Conservation (phyloP, 345 rosid genomes). For the Salix viminalis region DNA sequence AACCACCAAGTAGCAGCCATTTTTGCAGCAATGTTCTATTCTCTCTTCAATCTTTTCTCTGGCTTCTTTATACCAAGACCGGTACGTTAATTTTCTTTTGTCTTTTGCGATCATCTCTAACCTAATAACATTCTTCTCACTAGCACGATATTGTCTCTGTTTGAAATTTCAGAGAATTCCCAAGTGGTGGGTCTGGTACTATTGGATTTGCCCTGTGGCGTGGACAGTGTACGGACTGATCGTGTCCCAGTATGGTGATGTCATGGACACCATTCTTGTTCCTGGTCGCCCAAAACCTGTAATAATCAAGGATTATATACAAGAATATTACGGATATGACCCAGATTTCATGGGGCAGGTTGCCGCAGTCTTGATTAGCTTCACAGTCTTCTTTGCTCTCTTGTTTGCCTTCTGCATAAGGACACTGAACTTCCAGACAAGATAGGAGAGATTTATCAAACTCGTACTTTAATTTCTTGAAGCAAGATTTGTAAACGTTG, state of each 20-base stretch:
- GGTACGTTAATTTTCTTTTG: slow-evolving; percentile 21
- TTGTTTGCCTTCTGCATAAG: slow-evolving; percentile 64
- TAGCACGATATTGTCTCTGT: neutral
- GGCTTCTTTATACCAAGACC: slow-evolving; percentile 91
- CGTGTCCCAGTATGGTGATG: slow-evolving; percentile 68
- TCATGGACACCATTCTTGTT: slow-evolving; percentile 31
- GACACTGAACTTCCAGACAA: slow-evolving; percentile 72
- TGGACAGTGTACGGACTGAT: slow-evolving; percentile 62
- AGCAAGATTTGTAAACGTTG: neutral
- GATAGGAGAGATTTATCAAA: slow-evolving; percentile 30
- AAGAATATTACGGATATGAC: slow-evolving; percentile 54
- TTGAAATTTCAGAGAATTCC: slow-evolving; percentile 55
- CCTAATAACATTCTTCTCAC: neutral
- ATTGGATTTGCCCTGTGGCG: slow-evolving; percentile 85
- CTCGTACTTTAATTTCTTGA: neutral
- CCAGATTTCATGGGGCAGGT: slow-evolving; percentile 60
- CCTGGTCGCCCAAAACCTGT: slow-evolving; percentile 21
- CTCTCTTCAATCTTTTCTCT: slow-evolving; percentile 75
- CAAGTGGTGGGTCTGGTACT: slow-evolving; percentile 92
- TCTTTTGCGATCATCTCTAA: neutral
- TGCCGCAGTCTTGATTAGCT: slow-evolving; percentile 59
- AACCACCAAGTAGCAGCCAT: slow-evolving; percentile 79
- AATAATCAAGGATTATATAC: slow-evolving; percentile 29
- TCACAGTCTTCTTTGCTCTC: slow-evolving; percentile 59
- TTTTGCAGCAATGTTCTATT: slow-evolving; percentile 65